These are phyloP conservation scores for Gaeumannomyces tritici DNA, from an alignment of 2,329 filamentous ascomycete genomes.

Conservation along the genomic window DNA sequence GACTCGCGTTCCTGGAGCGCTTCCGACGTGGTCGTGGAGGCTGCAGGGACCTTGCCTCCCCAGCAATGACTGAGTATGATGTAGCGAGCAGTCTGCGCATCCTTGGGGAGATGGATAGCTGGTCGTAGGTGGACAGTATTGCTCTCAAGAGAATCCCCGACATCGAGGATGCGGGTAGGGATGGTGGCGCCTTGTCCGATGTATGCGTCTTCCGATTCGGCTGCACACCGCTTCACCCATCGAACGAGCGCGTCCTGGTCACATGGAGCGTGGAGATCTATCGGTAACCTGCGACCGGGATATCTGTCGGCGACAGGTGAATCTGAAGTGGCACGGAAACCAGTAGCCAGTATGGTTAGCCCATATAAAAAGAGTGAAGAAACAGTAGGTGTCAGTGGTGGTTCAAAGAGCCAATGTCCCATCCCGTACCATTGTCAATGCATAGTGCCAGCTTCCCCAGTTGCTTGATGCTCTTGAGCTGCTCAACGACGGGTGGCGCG, in stretches of 20 bases:
- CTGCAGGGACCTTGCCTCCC: background rate
- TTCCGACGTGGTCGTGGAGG: background rate
- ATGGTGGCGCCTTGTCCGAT: background rate
- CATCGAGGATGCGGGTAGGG: background rate
- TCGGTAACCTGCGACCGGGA: background rate
- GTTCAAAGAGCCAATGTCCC: background rate
- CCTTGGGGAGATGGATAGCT: background rate
- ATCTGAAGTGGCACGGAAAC: background rate
- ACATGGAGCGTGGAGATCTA: background rate
- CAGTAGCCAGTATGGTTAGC: background rate
- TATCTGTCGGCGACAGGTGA: background rate
- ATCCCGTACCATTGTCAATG: background rate
- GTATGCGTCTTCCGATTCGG: background rate
- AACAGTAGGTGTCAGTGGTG: too few species aligned
- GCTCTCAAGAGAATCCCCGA: background rate
- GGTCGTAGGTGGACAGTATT: background rate
- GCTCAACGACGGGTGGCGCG: background rate
- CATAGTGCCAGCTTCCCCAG: background rate
- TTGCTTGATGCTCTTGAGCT: background rate
- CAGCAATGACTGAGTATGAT: slow-evolving; percentile 3
- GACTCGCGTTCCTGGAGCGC: background rate
- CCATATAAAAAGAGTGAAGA: background rate
- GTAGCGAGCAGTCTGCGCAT: background rate
- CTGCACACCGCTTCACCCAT: background rate
- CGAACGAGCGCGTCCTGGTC: background rate